A percentile compares a stretch with the other conserved stretches of the same genome.
These are phyloP conservation scores for Fusarium austroafricanum DNA, from an alignment of 2,329 filamentous ascomycete species.

Conservation along the genomic window DNA sequence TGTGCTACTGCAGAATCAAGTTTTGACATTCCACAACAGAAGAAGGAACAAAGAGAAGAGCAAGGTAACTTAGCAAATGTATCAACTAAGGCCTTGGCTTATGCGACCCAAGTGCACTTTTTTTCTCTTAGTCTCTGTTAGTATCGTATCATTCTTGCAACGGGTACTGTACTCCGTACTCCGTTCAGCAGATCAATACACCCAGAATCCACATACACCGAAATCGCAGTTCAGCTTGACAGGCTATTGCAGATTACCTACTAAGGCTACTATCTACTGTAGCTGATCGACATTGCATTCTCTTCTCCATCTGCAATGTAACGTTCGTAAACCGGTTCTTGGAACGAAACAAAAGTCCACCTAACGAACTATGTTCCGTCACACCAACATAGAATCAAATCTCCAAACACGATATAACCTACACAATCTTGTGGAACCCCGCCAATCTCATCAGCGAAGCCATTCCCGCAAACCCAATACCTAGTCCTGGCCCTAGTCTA, in stretches of 20 bases:
- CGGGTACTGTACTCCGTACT: too few relatives aligned
- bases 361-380: not conserved
- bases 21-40: constrained; percentile 13
- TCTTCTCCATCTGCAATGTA: not conserved
- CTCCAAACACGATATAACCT: not conserved
- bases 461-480: constrained; percentile 1
- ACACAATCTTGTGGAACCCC: not conserved
- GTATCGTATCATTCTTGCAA: not conserved
- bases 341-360: not conserved
- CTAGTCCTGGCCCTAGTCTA: not conserved
- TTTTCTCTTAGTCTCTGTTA: not conserved
- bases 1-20: not conserved
- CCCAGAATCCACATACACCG: not conserved
- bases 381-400: not conserved
- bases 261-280: too few relatives aligned
- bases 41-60: not conserved
- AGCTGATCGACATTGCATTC: constrained; percentile 8
- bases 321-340: not conserved
- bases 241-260: not conserved
- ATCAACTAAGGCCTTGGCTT: not conserved
- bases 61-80: not conserved
- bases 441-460: constrained; percentile 2
- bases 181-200: too few relatives aligned
- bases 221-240: not conserved
- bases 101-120: not conserved